phyloP scores from a whole-genome alignment of 345 rosid genomes.

The Eucalyptus polyanthemos region DNA sequence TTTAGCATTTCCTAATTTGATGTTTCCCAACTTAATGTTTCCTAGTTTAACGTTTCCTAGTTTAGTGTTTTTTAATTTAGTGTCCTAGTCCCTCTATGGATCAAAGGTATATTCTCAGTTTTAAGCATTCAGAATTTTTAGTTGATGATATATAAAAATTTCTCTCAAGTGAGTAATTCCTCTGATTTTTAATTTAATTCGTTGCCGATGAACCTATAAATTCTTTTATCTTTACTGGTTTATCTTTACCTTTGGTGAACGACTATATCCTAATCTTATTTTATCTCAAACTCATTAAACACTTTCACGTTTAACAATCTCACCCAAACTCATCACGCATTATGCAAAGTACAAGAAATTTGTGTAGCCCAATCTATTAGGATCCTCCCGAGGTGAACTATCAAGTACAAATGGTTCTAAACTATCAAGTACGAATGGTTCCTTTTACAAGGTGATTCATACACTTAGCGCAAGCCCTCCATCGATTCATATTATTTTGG shows the following conservation, averaged over 20 bases:
- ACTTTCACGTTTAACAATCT: not conserved
- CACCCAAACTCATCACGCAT: not conserved
- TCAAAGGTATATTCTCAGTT: not conserved
- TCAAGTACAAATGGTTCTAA: not conserved
- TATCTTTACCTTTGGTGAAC: not conserved
- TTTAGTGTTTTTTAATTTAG: not conserved
- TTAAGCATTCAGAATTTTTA: not conserved
- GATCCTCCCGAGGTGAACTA: no score
- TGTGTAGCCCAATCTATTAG: not conserved
- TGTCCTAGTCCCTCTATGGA: not conserved
- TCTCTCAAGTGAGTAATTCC: not conserved
- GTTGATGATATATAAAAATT: not conserved
- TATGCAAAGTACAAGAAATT: not conserved
- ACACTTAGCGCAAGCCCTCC: fast-evolving
- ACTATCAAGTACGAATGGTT: not conserved
- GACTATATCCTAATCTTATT: not conserved
- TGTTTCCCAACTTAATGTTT: not conserved
- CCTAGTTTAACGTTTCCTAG: not conserved
- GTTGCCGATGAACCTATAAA: not conserved
- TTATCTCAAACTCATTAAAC: not conserved
- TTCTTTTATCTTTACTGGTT: not conserved
- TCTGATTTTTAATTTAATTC: not conserved
- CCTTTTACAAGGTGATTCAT: fast-evolving
- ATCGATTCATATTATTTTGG: not conserved
- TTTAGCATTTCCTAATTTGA: not conserved